phyloP scores from a whole-genome alignment of 495 filamentous ascomycete species.

The Podospora bellae-mahoneyi region DNA sequence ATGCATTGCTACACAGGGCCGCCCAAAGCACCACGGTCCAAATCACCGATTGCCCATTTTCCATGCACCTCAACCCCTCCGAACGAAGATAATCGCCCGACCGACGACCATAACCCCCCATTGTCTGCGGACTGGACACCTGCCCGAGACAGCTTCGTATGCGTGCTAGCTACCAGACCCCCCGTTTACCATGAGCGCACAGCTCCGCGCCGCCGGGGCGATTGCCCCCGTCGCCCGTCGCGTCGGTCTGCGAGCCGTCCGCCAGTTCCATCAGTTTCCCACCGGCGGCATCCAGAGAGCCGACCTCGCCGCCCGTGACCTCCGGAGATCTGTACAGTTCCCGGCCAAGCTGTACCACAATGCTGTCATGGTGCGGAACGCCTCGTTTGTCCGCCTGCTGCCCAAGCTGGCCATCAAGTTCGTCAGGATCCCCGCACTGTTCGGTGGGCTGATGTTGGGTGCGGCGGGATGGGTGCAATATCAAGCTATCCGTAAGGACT shows the following conservation, averaged over 20 bases:
- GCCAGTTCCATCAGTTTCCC: conserved; percentile 61
- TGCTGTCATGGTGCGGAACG: conserved; percentile 75
- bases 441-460: conserved; percentile 82
- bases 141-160: conserved; percentile 18
- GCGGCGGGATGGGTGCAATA: conserved; percentile 91
- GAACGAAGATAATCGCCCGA: background rate
- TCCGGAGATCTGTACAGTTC: conserved; percentile 66
- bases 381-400: conserved; percentile 82
- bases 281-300: conserved; percentile 68
- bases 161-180: conserved; percentile 10
- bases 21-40: background rate
- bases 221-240: conserved; percentile 59
- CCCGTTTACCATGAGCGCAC: conserved; percentile 67
- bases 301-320: conserved; percentile 57
- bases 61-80: background rate
- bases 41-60: background rate
- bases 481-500: conserved; percentile 78
- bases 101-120: background rate
- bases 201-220: conserved; percentile 71
- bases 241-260: conserved; percentile 53
- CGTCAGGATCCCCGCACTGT: conserved; percentile 78
- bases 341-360: conserved; percentile 78
- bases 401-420: conserved; percentile 88
- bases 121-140: background rate
- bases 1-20: background rate